Percentiles rank a stretch among this genome's conserved stretches.
Conservation (phyloP, 768 basidiomycete genomes). For the Artomyces pyxidatus region DNA sequence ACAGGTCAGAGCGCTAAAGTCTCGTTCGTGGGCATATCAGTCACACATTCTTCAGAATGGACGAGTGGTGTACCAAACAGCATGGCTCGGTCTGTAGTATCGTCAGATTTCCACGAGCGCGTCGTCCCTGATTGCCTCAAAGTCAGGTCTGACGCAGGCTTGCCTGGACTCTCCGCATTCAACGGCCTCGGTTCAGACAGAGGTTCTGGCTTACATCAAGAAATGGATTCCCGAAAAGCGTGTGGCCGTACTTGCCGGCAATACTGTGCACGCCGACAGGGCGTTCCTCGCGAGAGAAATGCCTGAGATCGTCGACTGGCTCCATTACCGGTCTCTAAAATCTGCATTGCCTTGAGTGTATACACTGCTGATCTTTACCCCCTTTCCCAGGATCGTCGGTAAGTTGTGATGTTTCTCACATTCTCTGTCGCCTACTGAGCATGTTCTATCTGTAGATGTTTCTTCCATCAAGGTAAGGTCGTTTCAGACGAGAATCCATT, state of each 20-base stretch:
- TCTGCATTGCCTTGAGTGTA: too few relatives aligned
- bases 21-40: neutral
- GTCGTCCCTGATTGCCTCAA: constrained; percentile 2
- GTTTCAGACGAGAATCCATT: too few relatives aligned
- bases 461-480: constrained; percentile 71
- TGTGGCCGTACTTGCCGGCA: constrained; percentile 74
- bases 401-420: constrained; percentile 21
- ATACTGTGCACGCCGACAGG: constrained; percentile 77
- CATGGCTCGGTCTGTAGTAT: constrained; percentile 54
- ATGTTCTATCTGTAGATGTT: constrained; percentile 51
- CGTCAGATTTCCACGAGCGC: neutral
- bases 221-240: constrained; percentile 69
- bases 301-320: constrained; percentile 71
- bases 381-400: constrained; percentile 58
- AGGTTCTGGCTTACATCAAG: constrained; percentile 72
- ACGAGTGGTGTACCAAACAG: constrained; percentile 78
- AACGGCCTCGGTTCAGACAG: constrained; percentile 46
- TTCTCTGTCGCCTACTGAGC: neutral
- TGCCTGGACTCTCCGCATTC: constrained; percentile 68
- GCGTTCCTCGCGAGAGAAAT: constrained; percentile 68
- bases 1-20: constrained; percentile 41
- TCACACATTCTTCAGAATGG: constrained; percentile 50
- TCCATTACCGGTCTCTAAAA: constrained; percentile 70
- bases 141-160: constrained; percentile 79
- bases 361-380: too few relatives aligned